Conservation (phyloP, 805 yeast species). For the Candida methanosorbosa region DNA sequence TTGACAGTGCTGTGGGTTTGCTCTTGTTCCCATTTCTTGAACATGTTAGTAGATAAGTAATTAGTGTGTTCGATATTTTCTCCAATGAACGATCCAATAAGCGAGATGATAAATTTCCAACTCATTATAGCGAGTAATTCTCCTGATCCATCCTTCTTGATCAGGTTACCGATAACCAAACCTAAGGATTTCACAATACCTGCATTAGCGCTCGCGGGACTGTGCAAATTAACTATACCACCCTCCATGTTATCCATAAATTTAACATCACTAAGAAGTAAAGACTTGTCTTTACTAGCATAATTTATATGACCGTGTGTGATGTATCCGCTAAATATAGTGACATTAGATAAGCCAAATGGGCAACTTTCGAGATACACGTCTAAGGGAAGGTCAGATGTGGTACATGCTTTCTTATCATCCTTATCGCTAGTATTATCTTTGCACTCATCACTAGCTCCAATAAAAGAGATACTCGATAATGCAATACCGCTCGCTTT, state of each 20-base stretch:
- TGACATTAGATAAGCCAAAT: constrained; percentile 13
- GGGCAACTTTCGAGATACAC: constrained; percentile 14
- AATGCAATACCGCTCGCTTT: not conserved
- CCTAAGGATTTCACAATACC: constrained; percentile 21
- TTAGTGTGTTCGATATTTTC: not conserved
- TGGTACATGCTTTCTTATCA: not conserved
- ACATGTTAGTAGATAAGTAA: too few relatives aligned
- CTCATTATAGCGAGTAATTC: constrained; percentile 24
- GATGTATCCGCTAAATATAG: constrained; percentile 12
- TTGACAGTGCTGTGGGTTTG: not conserved
- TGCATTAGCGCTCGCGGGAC: not conserved
- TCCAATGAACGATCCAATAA: not conserved
- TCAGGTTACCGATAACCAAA: constrained; percentile 28
- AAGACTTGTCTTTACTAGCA: constrained; percentile 8
- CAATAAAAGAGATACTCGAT: not conserved
- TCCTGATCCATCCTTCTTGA: constrained; percentile 36
- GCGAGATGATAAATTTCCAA: constrained; percentile 8
- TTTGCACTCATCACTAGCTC: too few relatives aligned
- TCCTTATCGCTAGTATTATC: not conserved
- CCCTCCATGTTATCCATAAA: constrained; percentile 40
- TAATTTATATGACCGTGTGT: constrained; percentile 18
- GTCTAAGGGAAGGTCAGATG: constrained; percentile 2
- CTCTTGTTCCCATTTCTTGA: not conserved
- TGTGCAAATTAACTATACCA: constrained; percentile 20
- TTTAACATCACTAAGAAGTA: constrained; percentile 27